Percentiles rank a stretch among this genome's conserved stretches.
Evolutionary conservation across 495 filamentous ascomycete species (phyloP).

Genomic region (Hyaloscypha hepaticicola): DNA sequence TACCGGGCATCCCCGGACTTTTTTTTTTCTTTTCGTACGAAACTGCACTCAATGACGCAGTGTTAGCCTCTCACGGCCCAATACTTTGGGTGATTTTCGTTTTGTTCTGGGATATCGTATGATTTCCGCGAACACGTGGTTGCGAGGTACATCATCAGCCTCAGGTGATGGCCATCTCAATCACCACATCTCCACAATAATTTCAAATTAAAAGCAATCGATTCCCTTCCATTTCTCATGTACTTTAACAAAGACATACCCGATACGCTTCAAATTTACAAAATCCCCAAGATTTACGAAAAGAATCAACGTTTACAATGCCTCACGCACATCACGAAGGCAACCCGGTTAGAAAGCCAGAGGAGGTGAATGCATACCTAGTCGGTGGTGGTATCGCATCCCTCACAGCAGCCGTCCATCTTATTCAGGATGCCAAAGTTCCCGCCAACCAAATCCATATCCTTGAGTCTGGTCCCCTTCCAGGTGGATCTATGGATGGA

Average conservation of each 20-base stretch:
- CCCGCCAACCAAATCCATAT: constrained; percentile 43
- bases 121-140: neutral
- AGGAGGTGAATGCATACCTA: constrained; percentile 38
- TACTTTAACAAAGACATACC: constrained; percentile 2
- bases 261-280: neutral
- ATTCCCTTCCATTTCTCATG: neutral
- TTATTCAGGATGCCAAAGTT: constrained; percentile 45
- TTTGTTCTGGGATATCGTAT: neutral
- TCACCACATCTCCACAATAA: neutral
- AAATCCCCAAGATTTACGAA: too few relatives aligned
- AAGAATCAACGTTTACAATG: neutral
- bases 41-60: neutral
- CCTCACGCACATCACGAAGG: neutral
- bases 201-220: neutral
- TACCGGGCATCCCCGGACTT: neutral
- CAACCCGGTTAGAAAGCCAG: constrained; percentile 28
- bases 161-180: neutral
- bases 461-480: constrained; percentile 35
- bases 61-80: neutral
- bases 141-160: neutral
- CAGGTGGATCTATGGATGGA: constrained; percentile 39
- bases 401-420: constrained; percentile 42
- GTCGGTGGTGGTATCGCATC: constrained; percentile 45
- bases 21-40: neutral
- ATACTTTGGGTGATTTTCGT: neutral